phyloP scores from a whole-genome alignment of 768 basidiomycete species.

The Sarcomyxa edulis region DNA sequence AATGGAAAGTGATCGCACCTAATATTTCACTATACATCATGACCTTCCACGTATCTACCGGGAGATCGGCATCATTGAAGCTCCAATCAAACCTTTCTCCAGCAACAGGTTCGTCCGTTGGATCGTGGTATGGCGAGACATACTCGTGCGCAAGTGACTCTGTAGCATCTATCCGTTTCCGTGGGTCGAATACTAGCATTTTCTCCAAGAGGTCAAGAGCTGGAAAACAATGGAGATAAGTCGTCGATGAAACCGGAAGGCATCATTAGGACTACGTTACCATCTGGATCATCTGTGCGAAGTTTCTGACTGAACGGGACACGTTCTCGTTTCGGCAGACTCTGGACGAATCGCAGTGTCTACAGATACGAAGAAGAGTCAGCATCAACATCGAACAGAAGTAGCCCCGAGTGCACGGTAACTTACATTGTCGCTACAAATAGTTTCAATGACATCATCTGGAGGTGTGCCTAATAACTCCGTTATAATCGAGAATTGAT shows the following conservation, averaged over 20 bases:
- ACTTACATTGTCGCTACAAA: slow-evolving; percentile 93
- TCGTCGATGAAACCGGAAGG: neutral
- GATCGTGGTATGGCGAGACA: slow-evolving; percentile 96
- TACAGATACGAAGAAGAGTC: slow-evolving; percentile 23
- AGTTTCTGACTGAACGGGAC: slow-evolving; percentile 95
- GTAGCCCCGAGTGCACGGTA: slow-evolving; percentile 4
- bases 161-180: slow-evolving; percentile 92
- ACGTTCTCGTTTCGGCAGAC: slow-evolving; percentile 91
- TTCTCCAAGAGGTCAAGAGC: slow-evolving; percentile 95
- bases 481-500: slow-evolving; percentile 99
- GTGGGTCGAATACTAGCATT: slow-evolving; percentile 98
- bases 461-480: slow-evolving; percentile 97
- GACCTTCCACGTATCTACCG: slow-evolving; percentile 99
- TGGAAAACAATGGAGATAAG: slow-evolving; percentile 20
- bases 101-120: slow-evolving; percentile 93
- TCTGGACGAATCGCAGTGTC: slow-evolving; percentile 99
- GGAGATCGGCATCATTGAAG: slow-evolving; percentile 98
- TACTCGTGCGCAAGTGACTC: slow-evolving; percentile 90
- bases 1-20: slow-evolving; percentile 43
- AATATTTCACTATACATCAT: slow-evolving; percentile 99
- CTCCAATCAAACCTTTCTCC: slow-evolving; percentile 97
- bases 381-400: slow-evolving; percentile 8
- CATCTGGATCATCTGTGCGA: slow-evolving; percentile 79
- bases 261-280: slow-evolving; percentile 37
- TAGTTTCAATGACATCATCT: slow-evolving; percentile 99